These are phyloP conservation scores for Gymnopilus junonius DNA, from an alignment of 768 basidiomycete species.

Conservation along the genomic window DNA sequence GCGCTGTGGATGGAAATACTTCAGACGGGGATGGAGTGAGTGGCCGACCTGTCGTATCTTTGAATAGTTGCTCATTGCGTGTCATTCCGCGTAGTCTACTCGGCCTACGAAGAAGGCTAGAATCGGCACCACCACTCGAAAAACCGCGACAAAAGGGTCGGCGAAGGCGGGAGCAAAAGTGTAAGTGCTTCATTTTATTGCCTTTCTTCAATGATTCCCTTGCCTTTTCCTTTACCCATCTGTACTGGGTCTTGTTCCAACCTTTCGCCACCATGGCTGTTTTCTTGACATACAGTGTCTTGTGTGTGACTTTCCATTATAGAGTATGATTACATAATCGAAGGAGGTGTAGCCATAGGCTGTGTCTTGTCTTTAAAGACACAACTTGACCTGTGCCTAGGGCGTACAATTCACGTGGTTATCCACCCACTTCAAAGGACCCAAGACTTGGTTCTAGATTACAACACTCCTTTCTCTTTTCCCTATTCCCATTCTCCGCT, in stretches of 20 bases:
- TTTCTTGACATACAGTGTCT: background rate
- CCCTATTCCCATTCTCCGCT: slow-evolving; percentile 13
- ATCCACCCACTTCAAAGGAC: slow-evolving; percentile 3
- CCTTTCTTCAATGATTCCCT: slow-evolving; percentile 2
- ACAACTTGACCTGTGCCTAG: slow-evolving; percentile 6
- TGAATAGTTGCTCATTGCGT: background rate
- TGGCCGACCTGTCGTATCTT: background rate
- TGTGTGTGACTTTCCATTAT: slow-evolving; percentile 3
- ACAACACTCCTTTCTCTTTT: slow-evolving; percentile 9
- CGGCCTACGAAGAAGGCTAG: slow-evolving; percentile 35
- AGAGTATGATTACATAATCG: slow-evolving; percentile 17
- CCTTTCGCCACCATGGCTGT: background rate
- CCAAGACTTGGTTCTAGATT: background rate
- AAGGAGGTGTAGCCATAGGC: slow-evolving; percentile 8
- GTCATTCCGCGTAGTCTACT: slow-evolving; percentile 9
- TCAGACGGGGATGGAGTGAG: slow-evolving; percentile 23
- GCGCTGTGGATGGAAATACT: slow-evolving; percentile 6
- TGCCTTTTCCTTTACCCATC: background rate
- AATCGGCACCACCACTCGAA: slow-evolving; percentile 21
- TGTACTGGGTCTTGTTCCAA: background rate
- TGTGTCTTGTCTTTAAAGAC: slow-evolving; percentile 1
- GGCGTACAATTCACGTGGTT: slow-evolving; percentile 1
- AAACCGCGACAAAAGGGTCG: slow-evolving; percentile 25
- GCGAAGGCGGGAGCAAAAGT: slow-evolving; percentile 22
- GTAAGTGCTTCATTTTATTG: slow-evolving; percentile 16